Conservation (phyloP, 805 yeast genomes). For the Hyphopichia homilentoma region DNA sequence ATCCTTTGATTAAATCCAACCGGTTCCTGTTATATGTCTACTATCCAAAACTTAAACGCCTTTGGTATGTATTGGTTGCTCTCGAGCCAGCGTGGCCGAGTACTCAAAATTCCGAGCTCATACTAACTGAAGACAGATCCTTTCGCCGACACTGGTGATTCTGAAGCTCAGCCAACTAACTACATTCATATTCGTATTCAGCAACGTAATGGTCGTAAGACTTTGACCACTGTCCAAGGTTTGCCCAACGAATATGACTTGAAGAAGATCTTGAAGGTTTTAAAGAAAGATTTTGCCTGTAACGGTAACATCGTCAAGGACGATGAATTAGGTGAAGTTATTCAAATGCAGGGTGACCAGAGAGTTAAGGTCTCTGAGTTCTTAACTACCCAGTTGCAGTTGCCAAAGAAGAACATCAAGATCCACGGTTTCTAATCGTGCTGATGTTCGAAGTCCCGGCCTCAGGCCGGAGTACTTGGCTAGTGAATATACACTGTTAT, state of each 20-base stretch:
- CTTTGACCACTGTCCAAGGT: constrained; percentile 97
- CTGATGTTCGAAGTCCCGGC: too few relatives aligned
- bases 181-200: constrained; percentile 98
- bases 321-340: constrained; percentile 92
- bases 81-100: too few relatives aligned
- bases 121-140: constrained; percentile 59
- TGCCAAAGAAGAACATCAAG: constrained; percentile 95
- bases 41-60: constrained; percentile 86
- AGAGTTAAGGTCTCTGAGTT: constrained; percentile 95
- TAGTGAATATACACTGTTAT: too few relatives aligned
- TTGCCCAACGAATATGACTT: constrained; percentile 91
- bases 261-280: constrained; percentile 87
- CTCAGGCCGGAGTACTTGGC: too few relatives aligned
- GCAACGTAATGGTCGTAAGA: constrained; percentile 99
- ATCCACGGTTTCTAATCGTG: constrained; percentile 93
- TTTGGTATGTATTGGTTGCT: constrained; percentile 68
- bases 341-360: constrained; percentile 98
- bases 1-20: too few relatives aligned
- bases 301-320: constrained; percentile 98
- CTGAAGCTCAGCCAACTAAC: constrained; percentile 93
- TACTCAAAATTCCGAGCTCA: too few relatives aligned
- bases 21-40: constrained; percentile 55
- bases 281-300: constrained; percentile 98
- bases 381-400: constrained; percentile 76
- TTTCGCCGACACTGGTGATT: constrained; percentile 99